Evolutionary conservation across 2,329 filamentous ascomycete genomes (phyloP).

Genomic region (Sclerotinia spermophila): DNA sequence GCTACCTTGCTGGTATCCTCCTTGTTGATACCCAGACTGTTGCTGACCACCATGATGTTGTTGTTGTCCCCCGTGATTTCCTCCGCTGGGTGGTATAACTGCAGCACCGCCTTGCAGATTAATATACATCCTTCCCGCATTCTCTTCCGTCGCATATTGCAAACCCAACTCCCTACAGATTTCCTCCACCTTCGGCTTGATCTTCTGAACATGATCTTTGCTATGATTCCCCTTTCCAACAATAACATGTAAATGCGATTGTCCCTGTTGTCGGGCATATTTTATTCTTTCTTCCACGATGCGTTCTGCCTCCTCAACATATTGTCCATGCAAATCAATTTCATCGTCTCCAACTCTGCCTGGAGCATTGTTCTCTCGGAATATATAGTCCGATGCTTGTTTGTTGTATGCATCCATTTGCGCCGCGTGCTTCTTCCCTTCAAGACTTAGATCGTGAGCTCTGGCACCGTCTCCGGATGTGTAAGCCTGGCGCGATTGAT

Average conservation of each 20-base stretch:
- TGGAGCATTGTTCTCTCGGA: slow-evolving; percentile 85
- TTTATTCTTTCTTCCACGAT: slow-evolving; percentile 84
- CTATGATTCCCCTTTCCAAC: slow-evolving; percentile 93
- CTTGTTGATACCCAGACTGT: slow-evolving; percentile 44
- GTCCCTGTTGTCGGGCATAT: slow-evolving; percentile 86
- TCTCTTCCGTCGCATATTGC: slow-evolving; percentile 82
- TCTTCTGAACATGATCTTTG: slow-evolving; percentile 78
- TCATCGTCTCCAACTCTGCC: slow-evolving; percentile 74
- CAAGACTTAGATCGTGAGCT: slow-evolving; percentile 78
- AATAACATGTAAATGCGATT: slow-evolving; percentile 94
- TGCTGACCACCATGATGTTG: slow-evolving; percentile 37
- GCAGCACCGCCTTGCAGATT: slow-evolving; percentile 73
- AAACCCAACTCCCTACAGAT: slow-evolving; percentile 80
- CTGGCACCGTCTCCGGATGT: slow-evolving; percentile 70
- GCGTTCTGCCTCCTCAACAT: slow-evolving; percentile 89
- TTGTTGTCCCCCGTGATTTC: slow-evolving; percentile 42
- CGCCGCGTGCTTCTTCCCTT: slow-evolving; percentile 79
- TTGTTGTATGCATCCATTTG: slow-evolving; percentile 86
- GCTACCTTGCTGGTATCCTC: no score
- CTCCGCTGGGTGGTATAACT: neutral
- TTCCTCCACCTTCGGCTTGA: slow-evolving; percentile 92
- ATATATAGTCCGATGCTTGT: slow-evolving; percentile 90
- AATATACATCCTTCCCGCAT: slow-evolving; percentile 81
- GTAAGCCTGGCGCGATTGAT: slow-evolving; percentile 75
- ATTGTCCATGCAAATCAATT: slow-evolving; percentile 88